These are phyloP conservation scores for Arthrobotrys conoides DNA, from an alignment of 2,329 filamentous ascomycete species.

Conservation along the genomic window DNA sequence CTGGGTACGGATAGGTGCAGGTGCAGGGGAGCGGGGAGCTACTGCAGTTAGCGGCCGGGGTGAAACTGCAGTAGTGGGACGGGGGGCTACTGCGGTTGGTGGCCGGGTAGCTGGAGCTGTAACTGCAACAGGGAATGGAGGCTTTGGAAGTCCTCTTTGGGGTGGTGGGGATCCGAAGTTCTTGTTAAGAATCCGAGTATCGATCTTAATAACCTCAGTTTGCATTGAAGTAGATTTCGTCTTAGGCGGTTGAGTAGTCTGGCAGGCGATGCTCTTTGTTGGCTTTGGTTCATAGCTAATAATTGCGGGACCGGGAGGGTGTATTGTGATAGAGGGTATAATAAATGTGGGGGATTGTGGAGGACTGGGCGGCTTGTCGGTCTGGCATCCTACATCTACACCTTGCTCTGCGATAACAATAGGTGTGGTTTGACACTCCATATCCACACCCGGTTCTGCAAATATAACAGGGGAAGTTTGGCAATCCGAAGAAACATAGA, in stretches of 20 bases:
- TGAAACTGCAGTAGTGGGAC: conserved; percentile 72
- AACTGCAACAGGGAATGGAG: conserved; percentile 17
- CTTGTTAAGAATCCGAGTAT: conserved; percentile 68
- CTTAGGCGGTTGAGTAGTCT: conserved; percentile 75
- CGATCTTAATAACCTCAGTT: conserved; percentile 90
- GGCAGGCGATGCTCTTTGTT: conserved; percentile 84
- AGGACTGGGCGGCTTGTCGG: conserved; percentile 65
- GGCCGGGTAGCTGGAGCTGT: conserved; percentile 18
- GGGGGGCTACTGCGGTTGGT: conserved; percentile 67
- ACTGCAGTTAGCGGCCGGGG: conserved; percentile 64
- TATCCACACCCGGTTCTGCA: conserved; percentile 48
- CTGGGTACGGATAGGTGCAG: conserved; percentile 45
- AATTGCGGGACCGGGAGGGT: conserved; percentile 87
- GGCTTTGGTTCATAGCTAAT: conserved; percentile 72
- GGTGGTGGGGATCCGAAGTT: conserved; percentile 52
- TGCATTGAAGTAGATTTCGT: conserved; percentile 77
- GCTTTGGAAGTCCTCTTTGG: conserved; percentile 35
- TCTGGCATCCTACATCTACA: conserved; percentile 47
- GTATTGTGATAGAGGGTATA: conserved; percentile 90
- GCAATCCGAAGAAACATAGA: conserved; percentile 54
- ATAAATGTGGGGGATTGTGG: conserved; percentile 69
- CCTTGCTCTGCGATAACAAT: conserved; percentile 37
- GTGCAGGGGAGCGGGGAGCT: conserved; percentile 62
- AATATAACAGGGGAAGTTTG: conserved; percentile 44
- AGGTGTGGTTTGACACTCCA: conserved; percentile 46